Percentiles rank a stretch among this genome's conserved stretches.
These are phyloP conservation scores for Hypomontagnella monticulosa DNA, from an alignment of 495 filamentous ascomycete species.

Conservation along the genomic window DNA sequence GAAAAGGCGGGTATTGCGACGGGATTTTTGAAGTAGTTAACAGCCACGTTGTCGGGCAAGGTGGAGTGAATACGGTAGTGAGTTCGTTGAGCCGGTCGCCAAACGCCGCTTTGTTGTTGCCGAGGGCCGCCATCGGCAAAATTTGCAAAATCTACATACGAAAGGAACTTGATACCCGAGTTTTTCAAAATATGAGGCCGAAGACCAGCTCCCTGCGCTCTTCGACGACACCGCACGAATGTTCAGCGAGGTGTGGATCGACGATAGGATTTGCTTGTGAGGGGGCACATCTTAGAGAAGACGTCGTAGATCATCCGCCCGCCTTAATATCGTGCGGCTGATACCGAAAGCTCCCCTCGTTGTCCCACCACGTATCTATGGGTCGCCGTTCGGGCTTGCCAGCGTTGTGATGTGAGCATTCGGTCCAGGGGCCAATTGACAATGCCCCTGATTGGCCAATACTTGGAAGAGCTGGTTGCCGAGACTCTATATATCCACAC, in stretches of 20 bases:
- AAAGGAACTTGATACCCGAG: no score
- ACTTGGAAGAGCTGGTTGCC: neutral
- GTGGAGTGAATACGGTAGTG: conserved; percentile 53
- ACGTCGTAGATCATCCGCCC: conserved; percentile 3
- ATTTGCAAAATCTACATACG: neutral
- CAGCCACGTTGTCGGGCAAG: conserved; percentile 53
- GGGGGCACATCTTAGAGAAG: neutral
- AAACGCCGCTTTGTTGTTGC: conserved; percentile 10
- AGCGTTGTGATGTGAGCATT: neutral
- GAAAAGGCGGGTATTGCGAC: conserved; percentile 53
- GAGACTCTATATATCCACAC: neutral
- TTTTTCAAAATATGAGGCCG: neutral
- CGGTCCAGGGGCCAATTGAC: neutral
- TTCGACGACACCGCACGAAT: conserved; percentile 4
- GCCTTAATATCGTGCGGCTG: conserved; percentile 32
- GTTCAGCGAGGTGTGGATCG: neutral
- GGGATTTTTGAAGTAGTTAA: conserved; percentile 49
- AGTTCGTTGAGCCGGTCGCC: conserved; percentile 45
- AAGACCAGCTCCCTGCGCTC: neutral
- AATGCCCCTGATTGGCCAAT: conserved; percentile 6
- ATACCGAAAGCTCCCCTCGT: neutral
- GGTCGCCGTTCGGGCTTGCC: neutral
- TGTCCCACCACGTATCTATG: neutral
- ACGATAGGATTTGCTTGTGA: neutral
- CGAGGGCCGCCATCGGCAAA: conserved; percentile 19